Evolutionary conservation across 176 grass and related monocot genomes (phyloP).

Genomic region (Thinopyrum elongatum): DNA sequence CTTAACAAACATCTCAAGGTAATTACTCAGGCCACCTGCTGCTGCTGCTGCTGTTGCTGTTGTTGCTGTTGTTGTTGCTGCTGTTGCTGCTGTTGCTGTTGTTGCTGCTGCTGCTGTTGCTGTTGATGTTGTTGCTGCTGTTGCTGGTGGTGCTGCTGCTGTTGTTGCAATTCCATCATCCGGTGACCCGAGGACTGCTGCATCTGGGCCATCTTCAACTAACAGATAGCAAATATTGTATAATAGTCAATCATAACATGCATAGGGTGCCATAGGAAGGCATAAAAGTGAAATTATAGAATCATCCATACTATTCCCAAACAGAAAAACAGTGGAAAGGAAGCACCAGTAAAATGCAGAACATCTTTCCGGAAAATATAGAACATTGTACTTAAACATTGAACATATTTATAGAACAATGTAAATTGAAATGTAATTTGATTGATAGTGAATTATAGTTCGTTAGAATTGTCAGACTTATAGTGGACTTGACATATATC

Average conservation of each 20-base stretch:
- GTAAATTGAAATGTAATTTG: conserved; percentile 1
- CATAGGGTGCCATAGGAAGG: neutral
- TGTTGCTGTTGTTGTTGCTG: conserved; percentile 55
- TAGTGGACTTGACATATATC: neutral
- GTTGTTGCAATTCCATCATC: conserved; percentile 65
- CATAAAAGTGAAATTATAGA: neutral
- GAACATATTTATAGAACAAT: neutral
- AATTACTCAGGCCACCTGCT: conserved; percentile 51
- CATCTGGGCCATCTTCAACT: conserved; percentile 81
- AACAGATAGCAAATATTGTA: conserved; percentile 39
- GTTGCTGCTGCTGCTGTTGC: conserved; percentile 26
- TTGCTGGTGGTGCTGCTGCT: conserved; percentile 47
- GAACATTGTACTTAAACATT: neutral
- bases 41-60: conserved; percentile 58
- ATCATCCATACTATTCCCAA: neutral
- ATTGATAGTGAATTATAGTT: neutral
- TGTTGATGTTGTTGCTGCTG: conserved; percentile 45
- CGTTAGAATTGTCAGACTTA: neutral
- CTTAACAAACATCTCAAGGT: neutral
- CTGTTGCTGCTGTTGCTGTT: conserved; percentile 61
- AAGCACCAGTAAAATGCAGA: neutral
- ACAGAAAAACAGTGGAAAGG: neutral
- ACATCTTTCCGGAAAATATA: neutral
- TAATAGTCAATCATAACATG: conserved; percentile 9
- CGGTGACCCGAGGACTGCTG: conserved; percentile 79